Percentiles rank a stretch among this genome's conserved stretches.
These are phyloP conservation scores for Salvia sclarea DNA, from an alignment of 305 asterid species.

Conservation along the genomic window DNA sequence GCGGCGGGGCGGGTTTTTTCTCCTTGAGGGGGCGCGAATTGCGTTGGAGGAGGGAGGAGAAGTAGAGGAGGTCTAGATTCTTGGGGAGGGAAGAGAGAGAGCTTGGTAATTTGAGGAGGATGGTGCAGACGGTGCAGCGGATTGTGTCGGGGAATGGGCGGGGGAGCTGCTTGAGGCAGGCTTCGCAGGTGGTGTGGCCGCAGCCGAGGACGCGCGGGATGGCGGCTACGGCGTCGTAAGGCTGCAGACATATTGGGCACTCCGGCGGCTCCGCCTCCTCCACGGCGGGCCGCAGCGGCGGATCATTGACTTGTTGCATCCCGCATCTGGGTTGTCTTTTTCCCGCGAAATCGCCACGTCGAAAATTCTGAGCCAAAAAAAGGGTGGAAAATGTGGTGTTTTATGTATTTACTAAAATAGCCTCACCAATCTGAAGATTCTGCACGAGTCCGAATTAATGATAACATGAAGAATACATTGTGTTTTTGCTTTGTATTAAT, in stretches of 20 bases:
- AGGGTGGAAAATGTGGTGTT: too few relatives aligned
- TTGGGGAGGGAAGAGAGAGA: constrained; percentile 69
- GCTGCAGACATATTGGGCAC: constrained; percentile 84
- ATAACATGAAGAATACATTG: too few relatives aligned
- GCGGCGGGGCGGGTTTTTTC: constrained; percentile 38
- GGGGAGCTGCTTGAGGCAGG: constrained; percentile 70
- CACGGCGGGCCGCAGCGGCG: constrained; percentile 41
- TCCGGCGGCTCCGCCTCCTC: constrained; percentile 76
- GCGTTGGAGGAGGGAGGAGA: constrained; percentile 50
- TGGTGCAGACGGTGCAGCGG: constrained; percentile 82
- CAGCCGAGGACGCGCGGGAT: constrained; percentile 86
- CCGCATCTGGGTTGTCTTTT: neutral
- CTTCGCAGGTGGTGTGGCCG: constrained; percentile 86
- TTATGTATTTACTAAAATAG: too few relatives aligned
- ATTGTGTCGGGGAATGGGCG: constrained; percentile 65
- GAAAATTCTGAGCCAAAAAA: too few relatives aligned
- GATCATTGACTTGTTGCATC: constrained; percentile 26
- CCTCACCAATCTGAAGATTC: too few relatives aligned
- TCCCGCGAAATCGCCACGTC: too few relatives aligned
- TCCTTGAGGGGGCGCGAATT: constrained; percentile 24
- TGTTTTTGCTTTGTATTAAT: too few relatives aligned
- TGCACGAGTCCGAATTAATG: too few relatives aligned
- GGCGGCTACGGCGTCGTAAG: constrained; percentile 52
- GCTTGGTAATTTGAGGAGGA: constrained; percentile 61
- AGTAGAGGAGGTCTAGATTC: constrained; percentile 83